Percentiles rank a stretch among this genome's conserved stretches.
Conservation (phyloP, 768 basidiomycete species). For the Boletus tylopilopsis region DNA sequence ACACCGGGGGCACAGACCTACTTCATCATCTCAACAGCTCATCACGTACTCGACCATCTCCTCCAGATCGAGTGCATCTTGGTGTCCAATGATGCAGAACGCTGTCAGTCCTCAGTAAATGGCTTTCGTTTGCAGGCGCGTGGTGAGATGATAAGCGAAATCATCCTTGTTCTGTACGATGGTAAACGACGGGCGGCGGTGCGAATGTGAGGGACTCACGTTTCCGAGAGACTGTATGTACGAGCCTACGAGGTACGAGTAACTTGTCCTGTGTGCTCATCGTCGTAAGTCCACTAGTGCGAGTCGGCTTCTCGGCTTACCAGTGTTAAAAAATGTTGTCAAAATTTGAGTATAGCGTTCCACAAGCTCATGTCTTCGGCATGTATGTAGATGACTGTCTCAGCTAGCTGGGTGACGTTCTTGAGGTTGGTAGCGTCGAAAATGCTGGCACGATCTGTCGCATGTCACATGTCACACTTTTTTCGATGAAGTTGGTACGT, state of each 20-base stretch:
- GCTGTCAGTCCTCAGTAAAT: conserved; percentile 97
- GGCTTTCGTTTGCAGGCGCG: conserved; percentile 92
- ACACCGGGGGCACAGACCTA: conserved; percentile 43
- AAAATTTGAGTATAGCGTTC: too few relatives aligned
- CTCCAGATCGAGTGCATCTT: conserved; percentile 75
- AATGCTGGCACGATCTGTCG: too few relatives aligned
- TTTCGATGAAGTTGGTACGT: too few relatives aligned
- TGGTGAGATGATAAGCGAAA: conserved; percentile 82
- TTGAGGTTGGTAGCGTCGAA: too few relatives aligned
- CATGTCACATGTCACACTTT: too few relatives aligned
- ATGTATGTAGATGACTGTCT: too few relatives aligned
- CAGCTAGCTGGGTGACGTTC: too few relatives aligned
- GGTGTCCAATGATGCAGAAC: conserved; percentile 70
- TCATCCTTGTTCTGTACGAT: conserved; percentile 70
- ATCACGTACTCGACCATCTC: conserved; percentile 88
- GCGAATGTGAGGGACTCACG: conserved; percentile 33
- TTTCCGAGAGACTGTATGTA: conserved; percentile 77
- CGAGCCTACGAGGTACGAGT: conserved; percentile 50
- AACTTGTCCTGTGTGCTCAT: conserved; percentile 17
- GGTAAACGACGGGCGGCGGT: neutral
- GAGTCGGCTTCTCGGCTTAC: too few relatives aligned
- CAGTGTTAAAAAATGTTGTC: too few relatives aligned
- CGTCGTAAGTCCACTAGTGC: too few relatives aligned
- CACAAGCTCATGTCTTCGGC: too few relatives aligned
- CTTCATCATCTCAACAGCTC: conserved; percentile 93